Conservation (phyloP, 73 alveolate species). For the Paramecium tetraurelia region DNA sequence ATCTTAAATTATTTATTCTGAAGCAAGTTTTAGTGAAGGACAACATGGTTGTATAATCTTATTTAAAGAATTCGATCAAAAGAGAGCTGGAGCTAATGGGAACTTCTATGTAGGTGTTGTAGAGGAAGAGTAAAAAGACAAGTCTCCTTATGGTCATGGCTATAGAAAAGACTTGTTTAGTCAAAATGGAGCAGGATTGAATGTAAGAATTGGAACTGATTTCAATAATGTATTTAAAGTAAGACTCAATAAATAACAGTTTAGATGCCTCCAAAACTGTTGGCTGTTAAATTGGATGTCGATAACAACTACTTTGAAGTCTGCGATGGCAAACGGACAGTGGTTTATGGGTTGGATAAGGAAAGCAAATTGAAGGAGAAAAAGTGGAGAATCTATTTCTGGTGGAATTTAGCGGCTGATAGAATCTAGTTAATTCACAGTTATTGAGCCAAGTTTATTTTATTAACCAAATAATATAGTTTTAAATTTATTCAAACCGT, state of each 20-base stretch:
- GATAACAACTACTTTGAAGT: constrained; percentile 26
- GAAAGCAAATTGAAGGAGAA: neutral
- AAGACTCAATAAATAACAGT: neutral
- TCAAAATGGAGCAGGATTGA: neutral
- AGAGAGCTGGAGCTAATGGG: neutral
- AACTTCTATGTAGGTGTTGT: constrained; percentile 35
- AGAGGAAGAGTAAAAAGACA: neutral
- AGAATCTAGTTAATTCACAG: constrained; percentile 5
- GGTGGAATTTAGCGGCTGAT: constrained; percentile 40
- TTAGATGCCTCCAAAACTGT: constrained; percentile 23
- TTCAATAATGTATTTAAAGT: constrained; percentile 17
- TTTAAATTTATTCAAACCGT: neutral
- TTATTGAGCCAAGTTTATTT: constrained; percentile 19
- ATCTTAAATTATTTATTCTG: neutral
- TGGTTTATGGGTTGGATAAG: constrained; percentile 39
- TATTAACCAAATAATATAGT: neutral
- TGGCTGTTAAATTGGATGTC: neutral
- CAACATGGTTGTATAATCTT: constrained; percentile 34
- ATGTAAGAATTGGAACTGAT: constrained; percentile 7
- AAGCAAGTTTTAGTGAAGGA: neutral
- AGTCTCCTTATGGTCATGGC: neutral
- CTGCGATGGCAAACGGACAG: constrained; percentile 39
- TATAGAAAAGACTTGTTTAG: neutral
- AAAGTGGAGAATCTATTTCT: constrained; percentile 25
- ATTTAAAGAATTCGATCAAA: constrained; percentile 5